phyloP scores from a whole-genome alignment of 257 asterid genomes.

The Salvia hispanica region DNA sequence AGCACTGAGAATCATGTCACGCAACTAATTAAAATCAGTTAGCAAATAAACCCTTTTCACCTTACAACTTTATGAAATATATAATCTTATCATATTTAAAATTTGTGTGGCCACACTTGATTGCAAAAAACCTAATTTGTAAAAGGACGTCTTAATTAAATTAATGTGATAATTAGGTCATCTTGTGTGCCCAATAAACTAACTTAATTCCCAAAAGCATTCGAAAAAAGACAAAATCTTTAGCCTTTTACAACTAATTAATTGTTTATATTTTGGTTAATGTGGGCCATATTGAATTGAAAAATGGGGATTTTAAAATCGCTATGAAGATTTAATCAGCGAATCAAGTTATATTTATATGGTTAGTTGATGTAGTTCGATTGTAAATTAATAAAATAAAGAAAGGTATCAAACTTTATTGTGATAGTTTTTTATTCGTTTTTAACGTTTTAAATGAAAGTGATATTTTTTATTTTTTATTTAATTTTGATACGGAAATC shows the following conservation, averaged over 20 bases:
- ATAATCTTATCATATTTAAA: slow-evolving; percentile 4
- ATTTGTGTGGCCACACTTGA: slow-evolving; percentile 23
- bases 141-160: slow-evolving; percentile 37
- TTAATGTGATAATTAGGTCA: slow-evolving; percentile 22
- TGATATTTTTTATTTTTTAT: too few relatives aligned
- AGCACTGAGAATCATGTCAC: not conserved
- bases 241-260: not conserved
- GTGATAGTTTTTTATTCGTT: not conserved
- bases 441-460: not conserved
- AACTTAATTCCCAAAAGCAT: slow-evolving; percentile 32
- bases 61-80: slow-evolving; percentile 5
- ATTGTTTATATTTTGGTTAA: not conserved
- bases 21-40: slow-evolving; percentile 4
- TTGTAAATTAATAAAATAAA: not conserved
- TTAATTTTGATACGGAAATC: too few relatives aligned
- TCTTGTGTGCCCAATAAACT: slow-evolving; percentile 24
- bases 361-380: slow-evolving; percentile 33
- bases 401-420: too few relatives aligned
- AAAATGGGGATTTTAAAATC: not conserved
- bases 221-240: slow-evolving; percentile 35
- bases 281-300: not conserved
- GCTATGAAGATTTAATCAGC: slow-evolving; percentile 1
- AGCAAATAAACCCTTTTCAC: slow-evolving; percentile 24
- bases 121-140: slow-evolving; percentile 38
- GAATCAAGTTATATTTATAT: slow-evolving; percentile 27